Conservation (phyloP, 768 basidiomycete genomes). For the Tricholoma bakamatsutake region DNA sequence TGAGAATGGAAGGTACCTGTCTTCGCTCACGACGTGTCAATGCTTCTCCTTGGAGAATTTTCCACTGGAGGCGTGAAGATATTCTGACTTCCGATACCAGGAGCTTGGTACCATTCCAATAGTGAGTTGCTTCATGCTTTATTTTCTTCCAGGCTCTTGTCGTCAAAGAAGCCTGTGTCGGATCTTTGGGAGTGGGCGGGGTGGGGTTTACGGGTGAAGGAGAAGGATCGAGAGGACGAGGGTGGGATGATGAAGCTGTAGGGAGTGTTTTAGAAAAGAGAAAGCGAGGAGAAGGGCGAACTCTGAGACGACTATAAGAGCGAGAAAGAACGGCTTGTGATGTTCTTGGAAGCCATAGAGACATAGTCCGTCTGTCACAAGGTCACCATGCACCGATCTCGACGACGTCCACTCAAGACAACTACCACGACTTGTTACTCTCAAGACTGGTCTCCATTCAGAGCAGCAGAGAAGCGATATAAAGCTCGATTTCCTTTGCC, state of each 20-base stretch:
- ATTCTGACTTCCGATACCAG: conserved; percentile 93
- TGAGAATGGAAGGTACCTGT: conserved; percentile 50
- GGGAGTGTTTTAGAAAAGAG: conserved; percentile 6
- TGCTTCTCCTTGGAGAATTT: conserved; percentile 85
- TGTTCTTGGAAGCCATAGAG: conserved; percentile 68
- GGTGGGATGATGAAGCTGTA: neutral
- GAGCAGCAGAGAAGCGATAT: conserved; percentile 74
- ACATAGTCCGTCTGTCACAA: conserved; percentile 38
- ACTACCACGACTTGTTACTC: conserved; percentile 45
- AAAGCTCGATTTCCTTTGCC: conserved; percentile 77
- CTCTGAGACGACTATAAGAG: conserved; percentile 22
- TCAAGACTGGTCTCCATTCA: conserved; percentile 67
- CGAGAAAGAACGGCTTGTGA: conserved; percentile 38
- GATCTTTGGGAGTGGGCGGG: conserved; percentile 43
- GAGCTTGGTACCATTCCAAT: conserved; percentile 95
- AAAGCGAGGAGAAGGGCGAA: conserved; percentile 16
- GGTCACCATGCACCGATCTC: conserved; percentile 29
- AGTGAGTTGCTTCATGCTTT: conserved; percentile 94
- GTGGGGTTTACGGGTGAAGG: conserved; percentile 29
- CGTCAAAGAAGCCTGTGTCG: conserved; percentile 36
- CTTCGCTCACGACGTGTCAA: conserved; percentile 90
- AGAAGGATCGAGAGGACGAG: conserved; percentile 15
- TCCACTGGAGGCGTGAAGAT: conserved; percentile 81
- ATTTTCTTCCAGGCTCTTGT: conserved; percentile 84
- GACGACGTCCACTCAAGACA: conserved; percentile 48